Percentiles rank a stretch among this genome's conserved stretches.
These are phyloP conservation scores for Dothideomycetidae sp. DNA, from an alignment of 2,329 filamentous ascomycete genomes.

Conservation along the genomic window DNA sequence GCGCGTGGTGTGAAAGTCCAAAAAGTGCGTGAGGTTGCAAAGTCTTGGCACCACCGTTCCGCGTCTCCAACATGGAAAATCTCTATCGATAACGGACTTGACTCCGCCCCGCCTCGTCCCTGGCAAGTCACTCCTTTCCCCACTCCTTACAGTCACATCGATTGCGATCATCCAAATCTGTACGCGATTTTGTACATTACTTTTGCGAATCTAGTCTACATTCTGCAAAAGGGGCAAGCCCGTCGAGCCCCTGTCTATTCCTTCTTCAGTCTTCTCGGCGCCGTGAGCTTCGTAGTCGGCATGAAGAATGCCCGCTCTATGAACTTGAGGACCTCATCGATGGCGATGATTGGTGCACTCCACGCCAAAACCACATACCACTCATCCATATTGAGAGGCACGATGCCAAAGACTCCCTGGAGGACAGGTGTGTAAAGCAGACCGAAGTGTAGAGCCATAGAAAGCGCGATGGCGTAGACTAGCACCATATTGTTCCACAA, in stretches of 20 bases:
- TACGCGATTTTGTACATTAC: no score
- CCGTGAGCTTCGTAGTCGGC: conserved; percentile 11
- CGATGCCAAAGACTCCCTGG: conserved; percentile 77
- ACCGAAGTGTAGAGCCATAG: conserved; percentile 88
- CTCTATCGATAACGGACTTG: conserved; percentile 2
- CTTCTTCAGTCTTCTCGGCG: conserved; percentile 9
- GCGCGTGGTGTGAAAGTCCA: conserved; percentile 1
- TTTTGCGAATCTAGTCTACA: background rate
- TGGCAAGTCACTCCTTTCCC: background rate
- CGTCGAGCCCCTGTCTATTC: conserved; percentile 8
- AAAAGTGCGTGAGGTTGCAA: conserved; percentile 1
- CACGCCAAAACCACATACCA: conserved; percentile 86
- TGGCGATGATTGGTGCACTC: conserved; percentile 79
- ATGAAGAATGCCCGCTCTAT: conserved; percentile 41
- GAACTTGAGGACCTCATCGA: conserved; percentile 74
- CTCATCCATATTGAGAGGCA: conserved; percentile 71
- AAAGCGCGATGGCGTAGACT: conserved; percentile 82
- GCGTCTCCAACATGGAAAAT: background rate
- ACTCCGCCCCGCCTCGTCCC: conserved; percentile 1
- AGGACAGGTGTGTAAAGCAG: conserved; percentile 85
- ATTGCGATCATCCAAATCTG: no score
- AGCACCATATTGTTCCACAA: conserved; percentile 99
- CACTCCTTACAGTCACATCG: no score
- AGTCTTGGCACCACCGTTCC: background rate
- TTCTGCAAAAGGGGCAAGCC: background rate